A percentile compares a stretch with the other conserved stretches of the same genome.
Conservation (phyloP, 1,139 yeast genomes). For the Taphrina communis region DNA sequence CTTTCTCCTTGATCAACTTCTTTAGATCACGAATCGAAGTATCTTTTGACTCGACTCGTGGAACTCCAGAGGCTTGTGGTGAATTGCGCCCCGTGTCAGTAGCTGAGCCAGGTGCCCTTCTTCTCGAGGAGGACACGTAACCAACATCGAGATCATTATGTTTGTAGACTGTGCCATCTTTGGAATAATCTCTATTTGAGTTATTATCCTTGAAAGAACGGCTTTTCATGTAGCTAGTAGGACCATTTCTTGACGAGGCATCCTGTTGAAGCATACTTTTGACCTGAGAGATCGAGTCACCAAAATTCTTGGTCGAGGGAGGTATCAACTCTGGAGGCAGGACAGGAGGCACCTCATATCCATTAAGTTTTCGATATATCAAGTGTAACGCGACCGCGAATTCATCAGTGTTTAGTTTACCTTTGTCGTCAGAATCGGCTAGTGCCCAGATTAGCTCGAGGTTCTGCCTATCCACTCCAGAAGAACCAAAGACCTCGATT, state of each 20-base stretch:
- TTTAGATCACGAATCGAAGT: slow-evolving; percentile 54
- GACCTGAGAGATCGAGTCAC: slow-evolving; percentile 59
- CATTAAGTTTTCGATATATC: slow-evolving; percentile 82
- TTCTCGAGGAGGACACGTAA: slow-evolving; percentile 72
- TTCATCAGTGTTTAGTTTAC: slow-evolving; percentile 78
- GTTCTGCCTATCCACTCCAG: slow-evolving; percentile 84
- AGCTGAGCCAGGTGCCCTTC: slow-evolving; percentile 19
- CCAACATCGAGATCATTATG: slow-evolving; percentile 66
- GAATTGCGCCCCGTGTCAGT: not conserved
- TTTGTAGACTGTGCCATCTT: slow-evolving; percentile 64
- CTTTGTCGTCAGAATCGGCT: slow-evolving; percentile 87
- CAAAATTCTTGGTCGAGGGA: slow-evolving; percentile 64
- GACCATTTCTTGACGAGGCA: slow-evolving; percentile 44
- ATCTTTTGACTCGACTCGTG: slow-evolving; percentile 26
- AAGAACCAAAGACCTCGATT: slow-evolving; percentile 83
- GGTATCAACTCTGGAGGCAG: slow-evolving; percentile 52
- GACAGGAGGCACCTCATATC: slow-evolving; percentile 71
- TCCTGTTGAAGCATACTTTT: slow-evolving; percentile 56
- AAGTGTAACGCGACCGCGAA: slow-evolving; percentile 92
- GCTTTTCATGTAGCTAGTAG: slow-evolving; percentile 45
- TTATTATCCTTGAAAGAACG: slow-evolving; percentile 47
- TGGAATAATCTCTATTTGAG: slow-evolving; percentile 54
- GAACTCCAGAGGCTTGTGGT: slow-evolving; percentile 42
- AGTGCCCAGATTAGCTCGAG: slow-evolving; percentile 93
- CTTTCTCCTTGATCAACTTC: slow-evolving; percentile 71